These are phyloP conservation scores for Monosporozyma servazzii DNA, from an alignment of 805 yeast genomes.

Conservation along the genomic window DNA sequence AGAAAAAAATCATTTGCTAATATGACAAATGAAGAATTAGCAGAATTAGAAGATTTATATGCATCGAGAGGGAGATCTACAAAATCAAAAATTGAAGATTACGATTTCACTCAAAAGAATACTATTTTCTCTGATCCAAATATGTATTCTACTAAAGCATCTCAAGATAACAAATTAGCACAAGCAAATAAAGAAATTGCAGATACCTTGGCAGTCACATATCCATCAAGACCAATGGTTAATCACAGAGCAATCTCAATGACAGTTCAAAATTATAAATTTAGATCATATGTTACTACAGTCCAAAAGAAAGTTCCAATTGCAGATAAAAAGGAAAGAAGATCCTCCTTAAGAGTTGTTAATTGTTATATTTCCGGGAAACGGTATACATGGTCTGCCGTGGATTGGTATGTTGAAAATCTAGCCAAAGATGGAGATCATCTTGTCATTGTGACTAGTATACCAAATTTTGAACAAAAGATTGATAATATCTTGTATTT, in stretches of 20 bases:
- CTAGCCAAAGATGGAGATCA: slow-evolving; percentile 56
- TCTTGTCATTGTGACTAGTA: slow-evolving; percentile 48
- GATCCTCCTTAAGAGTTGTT: slow-evolving; percentile 34
- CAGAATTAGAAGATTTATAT: slow-evolving; percentile 23
- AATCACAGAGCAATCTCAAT: slow-evolving; percentile 23
- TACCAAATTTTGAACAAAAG: slow-evolving; percentile 30
- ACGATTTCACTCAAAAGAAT: slow-evolving; percentile 26
- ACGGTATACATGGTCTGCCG: slow-evolving; percentile 64
- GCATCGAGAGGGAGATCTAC: slow-evolving; percentile 21
- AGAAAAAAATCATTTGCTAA: slow-evolving; percentile 25
- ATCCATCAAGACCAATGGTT: slow-evolving; percentile 29
- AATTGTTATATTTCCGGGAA: slow-evolving; percentile 57
- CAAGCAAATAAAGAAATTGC: slow-evolving; percentile 6
- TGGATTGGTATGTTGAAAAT: slow-evolving; percentile 56
- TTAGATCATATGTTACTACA: slow-evolving; percentile 10
- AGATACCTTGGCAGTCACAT: slow-evolving; percentile 21
- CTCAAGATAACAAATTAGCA: not conserved
- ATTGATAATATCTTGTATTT: slow-evolving; percentile 6
- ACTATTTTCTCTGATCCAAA: slow-evolving; percentile 12
- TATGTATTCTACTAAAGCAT: not conserved
- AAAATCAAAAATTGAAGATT: slow-evolving; percentile 17
- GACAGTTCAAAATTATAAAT: slow-evolving; percentile 15
- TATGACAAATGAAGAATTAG: slow-evolving; percentile 27
- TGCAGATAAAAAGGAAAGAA: slow-evolving; percentile 7
- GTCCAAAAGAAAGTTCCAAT: slow-evolving; percentile 4